A percentile compares a stretch with the other conserved stretches of the same genome.
phyloP scores from a whole-genome alignment of 1,284 basidiomycete genomes.

The Leccinum huronense region DNA sequence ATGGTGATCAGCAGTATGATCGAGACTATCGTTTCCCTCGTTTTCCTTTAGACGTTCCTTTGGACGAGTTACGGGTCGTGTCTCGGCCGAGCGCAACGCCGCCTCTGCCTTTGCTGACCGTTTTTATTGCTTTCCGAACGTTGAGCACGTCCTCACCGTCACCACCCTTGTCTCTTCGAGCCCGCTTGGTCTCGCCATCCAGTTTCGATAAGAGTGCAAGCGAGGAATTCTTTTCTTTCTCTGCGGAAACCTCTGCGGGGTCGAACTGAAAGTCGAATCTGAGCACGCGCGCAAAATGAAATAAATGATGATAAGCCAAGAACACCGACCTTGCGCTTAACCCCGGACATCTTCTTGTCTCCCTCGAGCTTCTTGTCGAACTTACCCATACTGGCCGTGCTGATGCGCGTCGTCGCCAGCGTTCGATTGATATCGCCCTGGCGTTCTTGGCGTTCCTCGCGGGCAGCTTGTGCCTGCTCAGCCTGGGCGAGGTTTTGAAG shows the following conservation, averaged over 20 bases:
- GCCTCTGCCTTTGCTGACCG: conserved; percentile 68
- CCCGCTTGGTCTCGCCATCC: conserved; percentile 67
- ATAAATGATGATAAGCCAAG: background rate
- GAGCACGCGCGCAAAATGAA: background rate
- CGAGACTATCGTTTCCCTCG: conserved; percentile 21
- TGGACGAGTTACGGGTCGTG: conserved; percentile 13
- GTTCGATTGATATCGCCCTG: conserved; percentile 78
- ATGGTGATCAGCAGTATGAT: background rate
- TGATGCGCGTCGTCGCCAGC: conserved; percentile 75
- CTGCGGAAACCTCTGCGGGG: conserved; percentile 66
- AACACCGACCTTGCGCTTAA: conserved; percentile 85
- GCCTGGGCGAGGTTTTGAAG: conserved; percentile 78
- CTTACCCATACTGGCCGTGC: conserved; percentile 91
- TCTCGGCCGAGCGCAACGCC: conserved; percentile 54
- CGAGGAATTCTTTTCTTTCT: conserved; percentile 70
- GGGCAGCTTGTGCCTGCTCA: conserved; percentile 29
- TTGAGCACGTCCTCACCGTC: conserved; percentile 65
- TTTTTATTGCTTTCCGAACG: conserved; percentile 84
- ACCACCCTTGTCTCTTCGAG: conserved; percentile 50
- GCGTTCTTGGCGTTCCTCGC: conserved; percentile 47
- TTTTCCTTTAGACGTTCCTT: conserved; percentile 22
- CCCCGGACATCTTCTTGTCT: conserved; percentile 83
- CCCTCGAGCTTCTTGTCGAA: conserved; percentile 90
- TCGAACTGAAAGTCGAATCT: conserved; percentile 59
- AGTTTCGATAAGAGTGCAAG: conserved; percentile 76